Evolutionary conservation across 345 rosid genomes (phyloP).

Genomic region (Linum trigynum): DNA sequence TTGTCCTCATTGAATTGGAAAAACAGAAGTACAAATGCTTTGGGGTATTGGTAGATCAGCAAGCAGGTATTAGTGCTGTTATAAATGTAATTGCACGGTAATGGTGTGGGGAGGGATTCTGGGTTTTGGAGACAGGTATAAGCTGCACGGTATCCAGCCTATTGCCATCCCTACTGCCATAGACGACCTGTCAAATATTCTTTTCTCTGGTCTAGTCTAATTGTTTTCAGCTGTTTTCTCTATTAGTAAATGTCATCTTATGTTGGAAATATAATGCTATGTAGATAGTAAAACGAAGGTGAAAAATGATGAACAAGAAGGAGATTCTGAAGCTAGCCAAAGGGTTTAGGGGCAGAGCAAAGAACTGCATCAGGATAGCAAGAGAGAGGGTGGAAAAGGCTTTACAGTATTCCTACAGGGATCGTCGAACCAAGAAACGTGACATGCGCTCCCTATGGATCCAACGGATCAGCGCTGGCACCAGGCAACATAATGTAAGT

Average conservation of each 20-base stretch:
- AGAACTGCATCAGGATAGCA: conserved; percentile 85
- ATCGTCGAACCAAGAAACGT: conserved; percentile 89
- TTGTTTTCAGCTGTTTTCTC: neutral
- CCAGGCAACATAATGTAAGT: conserved; percentile 78
- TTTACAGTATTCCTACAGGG: conserved; percentile 83
- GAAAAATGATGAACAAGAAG: conserved; percentile 60
- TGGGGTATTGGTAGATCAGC: too few species aligned
- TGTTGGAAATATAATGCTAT: neutral
- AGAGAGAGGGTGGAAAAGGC: conserved; percentile 97
- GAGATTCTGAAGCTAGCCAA: conserved; percentile 77
- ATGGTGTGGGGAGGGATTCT: too few species aligned
- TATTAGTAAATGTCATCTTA: neutral
- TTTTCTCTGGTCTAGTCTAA: neutral
- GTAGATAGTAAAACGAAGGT: neutral
- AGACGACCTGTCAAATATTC: neutral
- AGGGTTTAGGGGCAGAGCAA: conserved; percentile 91
- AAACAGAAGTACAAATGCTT: too few species aligned
- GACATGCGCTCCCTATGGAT: conserved; percentile 98
- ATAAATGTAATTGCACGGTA: too few species aligned
- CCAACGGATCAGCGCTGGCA: conserved; percentile 84
- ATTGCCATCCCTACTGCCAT: too few species aligned
- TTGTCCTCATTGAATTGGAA: too few species aligned
- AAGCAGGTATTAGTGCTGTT: too few species aligned
- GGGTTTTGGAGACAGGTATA: too few species aligned
- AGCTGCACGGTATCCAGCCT: too few species aligned